These are phyloP conservation scores for Lanmaoa pseudosensibilis DNA, from an alignment of 768 basidiomycete species.

Conservation along the genomic window DNA sequence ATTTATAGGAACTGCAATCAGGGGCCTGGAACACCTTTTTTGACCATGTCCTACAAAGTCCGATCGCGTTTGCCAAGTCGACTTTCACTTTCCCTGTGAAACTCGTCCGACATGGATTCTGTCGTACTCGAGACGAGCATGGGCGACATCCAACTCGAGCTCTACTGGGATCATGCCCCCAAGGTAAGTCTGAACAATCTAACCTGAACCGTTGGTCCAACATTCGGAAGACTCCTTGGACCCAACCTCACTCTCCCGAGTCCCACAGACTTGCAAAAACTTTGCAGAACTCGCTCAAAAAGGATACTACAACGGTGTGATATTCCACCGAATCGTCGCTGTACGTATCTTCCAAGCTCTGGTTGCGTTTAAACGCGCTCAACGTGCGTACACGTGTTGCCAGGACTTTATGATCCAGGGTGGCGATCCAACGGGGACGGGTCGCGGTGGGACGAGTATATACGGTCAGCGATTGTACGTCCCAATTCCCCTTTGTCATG, in stretches of 20 bases:
- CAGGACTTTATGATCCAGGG: conserved; percentile 98
- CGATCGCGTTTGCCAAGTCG: no score
- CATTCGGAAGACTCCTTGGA: neutral
- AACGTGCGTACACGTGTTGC: neutral
- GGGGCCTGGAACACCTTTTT: no score
- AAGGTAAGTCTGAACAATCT: conserved; percentile 37
- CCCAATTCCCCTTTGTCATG: neutral
- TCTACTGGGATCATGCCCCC: conserved; percentile 93
- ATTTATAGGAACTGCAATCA: no score
- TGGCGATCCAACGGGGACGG: conserved; percentile 95
- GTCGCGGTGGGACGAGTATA: conserved; percentile 86
- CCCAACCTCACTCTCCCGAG: conserved; percentile 10
- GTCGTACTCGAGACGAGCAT: conserved; percentile 80
- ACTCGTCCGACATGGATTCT: conserved; percentile 36
- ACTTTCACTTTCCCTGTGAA: neutral
- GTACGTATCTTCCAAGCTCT: conserved; percentile 37
- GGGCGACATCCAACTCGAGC: conserved; percentile 85
- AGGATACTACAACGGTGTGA: conserved; percentile 88
- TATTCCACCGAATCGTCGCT: conserved; percentile 90
- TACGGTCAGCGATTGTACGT: conserved; percentile 86
- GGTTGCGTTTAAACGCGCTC: neutral
- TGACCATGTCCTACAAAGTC: no score
- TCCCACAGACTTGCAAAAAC: conserved; percentile 85
- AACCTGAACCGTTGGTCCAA: neutral
- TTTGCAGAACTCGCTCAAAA: conserved; percentile 87